Evolutionary conservation across 352 stramenopile species (phyloP), one percentile per base, ranked within the genome.

Genomic region (Globisporangium mamillatum): DNA sequence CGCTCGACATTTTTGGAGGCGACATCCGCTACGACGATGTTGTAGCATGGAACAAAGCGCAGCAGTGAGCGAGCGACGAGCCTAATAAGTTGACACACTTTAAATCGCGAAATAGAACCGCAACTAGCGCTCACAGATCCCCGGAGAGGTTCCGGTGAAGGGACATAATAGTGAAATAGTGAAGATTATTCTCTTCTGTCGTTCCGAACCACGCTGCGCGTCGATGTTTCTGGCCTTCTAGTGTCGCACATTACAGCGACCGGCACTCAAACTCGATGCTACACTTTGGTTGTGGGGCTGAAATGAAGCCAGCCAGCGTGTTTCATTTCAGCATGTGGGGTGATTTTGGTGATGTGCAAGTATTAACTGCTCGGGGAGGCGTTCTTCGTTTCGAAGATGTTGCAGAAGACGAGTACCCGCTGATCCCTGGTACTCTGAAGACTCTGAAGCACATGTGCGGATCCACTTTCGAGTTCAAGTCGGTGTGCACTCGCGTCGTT

Each of bases 1-100:
- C 97, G 1, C 83, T 99, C 41, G 96, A 99, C 84, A 98, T 98
- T 64, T 99, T 99, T 75, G 97, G 97, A 54, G 97, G 97, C 48
- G 81, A 96, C 65, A 92, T 99, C 59, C 73, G 74, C 46, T 99
- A 98, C 75, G 81, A 92, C 10, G 92, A 98, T 55, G 96, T 99
- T 24, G 90, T 99, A 24, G 77, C 75, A 46, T 99, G 95, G 95
- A 88, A 98, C 62, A 68, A 74, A 48, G n/a, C 36, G 59, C 50
- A 63, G 64, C 53, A 67, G 10, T 64, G 36, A 64, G 41, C 41
- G 18, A 56, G 18, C 24, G 54, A 59, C 41, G 14, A 48, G 41
- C 38, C 12, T 12, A 44, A 44, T 4, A 44, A 46, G 41, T 48
- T 48, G 5, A 48, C 41, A 44, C 41, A 6, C 41, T 48, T n/a